A percentile compares a stretch with the other conserved stretches of the same genome.
phyloP scores from a whole-genome alignment of 2,329 filamentous ascomycete genomes.

The Lachnum nothofagi region DNA sequence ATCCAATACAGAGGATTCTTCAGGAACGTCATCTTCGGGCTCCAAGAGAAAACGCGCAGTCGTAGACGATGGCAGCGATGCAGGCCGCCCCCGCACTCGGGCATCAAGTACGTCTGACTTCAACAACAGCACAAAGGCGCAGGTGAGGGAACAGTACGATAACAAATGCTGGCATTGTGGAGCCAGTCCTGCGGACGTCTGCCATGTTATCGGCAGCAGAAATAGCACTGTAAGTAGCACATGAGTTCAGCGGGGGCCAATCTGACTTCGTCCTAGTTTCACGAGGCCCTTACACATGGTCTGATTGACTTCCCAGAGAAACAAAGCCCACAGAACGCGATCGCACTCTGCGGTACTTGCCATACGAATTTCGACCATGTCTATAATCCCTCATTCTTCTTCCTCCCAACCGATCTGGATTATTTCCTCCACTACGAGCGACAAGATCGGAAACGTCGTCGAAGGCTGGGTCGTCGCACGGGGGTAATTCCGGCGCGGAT shows the following conservation, averaged over 20 bases:
- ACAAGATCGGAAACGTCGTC: slow-evolving; percentile 17
- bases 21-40: slow-evolving; percentile 15
- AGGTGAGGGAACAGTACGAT: slow-evolving; percentile 18
- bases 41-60: slow-evolving; percentile 18
- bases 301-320: slow-evolving; percentile 19
- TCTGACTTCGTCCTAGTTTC: slow-evolving; percentile 18
- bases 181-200: slow-evolving; percentile 19
- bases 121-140: slow-evolving; percentile 16
- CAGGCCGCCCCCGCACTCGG: slow-evolving; percentile 13
- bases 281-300: slow-evolving; percentile 15
- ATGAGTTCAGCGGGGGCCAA: slow-evolving; percentile 13
- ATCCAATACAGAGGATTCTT: slow-evolving; percentile 16
- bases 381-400: slow-evolving; percentile 20
- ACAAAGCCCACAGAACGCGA: slow-evolving; percentile 18
- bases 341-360: slow-evolving; percentile 17
- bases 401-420: slow-evolving; percentile 19
- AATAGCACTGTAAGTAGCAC: slow-evolving; percentile 16
- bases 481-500: slow-evolving; percentile 18
- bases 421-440: slow-evolving; percentile 20
- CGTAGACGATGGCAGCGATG: slow-evolving; percentile 16
- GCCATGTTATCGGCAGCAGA: slow-evolving; percentile 21
- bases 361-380: slow-evolving; percentile 18
- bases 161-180: slow-evolving; percentile 21
- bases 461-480: slow-evolving; percentile 18
- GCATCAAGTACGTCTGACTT: slow-evolving; percentile 21